Evolutionary conservation across 306 rosid genomes (phyloP).

Genomic region (Vigna unguiculata): DNA sequence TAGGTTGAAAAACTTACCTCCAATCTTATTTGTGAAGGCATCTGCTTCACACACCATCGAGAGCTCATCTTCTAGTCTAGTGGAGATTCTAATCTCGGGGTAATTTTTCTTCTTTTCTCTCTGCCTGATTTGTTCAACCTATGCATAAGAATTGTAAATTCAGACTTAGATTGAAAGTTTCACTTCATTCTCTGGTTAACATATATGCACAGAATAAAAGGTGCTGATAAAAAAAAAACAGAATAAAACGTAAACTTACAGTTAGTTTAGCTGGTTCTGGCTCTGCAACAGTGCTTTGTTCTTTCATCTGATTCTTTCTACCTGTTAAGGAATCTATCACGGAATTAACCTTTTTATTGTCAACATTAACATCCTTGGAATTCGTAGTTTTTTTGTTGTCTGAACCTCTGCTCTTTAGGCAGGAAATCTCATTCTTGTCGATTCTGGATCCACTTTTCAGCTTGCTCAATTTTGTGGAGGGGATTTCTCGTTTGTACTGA

Average conservation of each 20-base stretch:
- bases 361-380: background rate
- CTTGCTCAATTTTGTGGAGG: slow-evolving; percentile 51
- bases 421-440: slow-evolving; percentile 9
- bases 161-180: background rate
- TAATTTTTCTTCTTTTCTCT: background rate
- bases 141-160: slow-evolving; percentile 10
- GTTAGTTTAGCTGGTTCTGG: background rate
- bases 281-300: background rate
- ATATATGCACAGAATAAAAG: too few species aligned
- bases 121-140: slow-evolving; percentile 14
- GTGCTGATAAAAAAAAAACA: too few species aligned
- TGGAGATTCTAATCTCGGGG: background rate
- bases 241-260: slow-evolving; percentile 8
- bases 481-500: slow-evolving; percentile 52
- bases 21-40: background rate
- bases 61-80: background rate
- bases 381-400: background rate
- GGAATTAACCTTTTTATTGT: slow-evolving; percentile 41
- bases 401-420: slow-evolving; percentile 4
- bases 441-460: slow-evolving; percentile 49
- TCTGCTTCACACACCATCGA: slow-evolving; percentile 17
- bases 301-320: slow-evolving; percentile 6
- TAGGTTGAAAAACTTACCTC: slow-evolving; percentile 10
- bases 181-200: background rate
- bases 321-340: slow-evolving; percentile 18